phyloP scores from a whole-genome alignment of 2,329 filamentous ascomycete genomes.

The Clonostachys chloroleuca region DNA sequence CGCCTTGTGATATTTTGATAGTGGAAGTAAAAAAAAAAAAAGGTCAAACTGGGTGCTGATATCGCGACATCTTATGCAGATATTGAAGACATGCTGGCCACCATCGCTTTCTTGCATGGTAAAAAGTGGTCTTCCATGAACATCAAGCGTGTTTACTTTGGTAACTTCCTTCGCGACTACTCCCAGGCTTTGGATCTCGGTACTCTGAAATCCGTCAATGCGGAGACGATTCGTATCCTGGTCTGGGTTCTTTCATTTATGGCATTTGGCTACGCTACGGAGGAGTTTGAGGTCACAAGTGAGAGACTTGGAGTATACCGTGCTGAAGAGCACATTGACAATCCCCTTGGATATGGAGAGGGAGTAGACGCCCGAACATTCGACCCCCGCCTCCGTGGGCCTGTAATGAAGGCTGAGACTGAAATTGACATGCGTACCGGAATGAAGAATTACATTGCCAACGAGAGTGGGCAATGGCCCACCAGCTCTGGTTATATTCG shows the following conservation, averaged over 20 bases:
- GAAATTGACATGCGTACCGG: slow-evolving; percentile 72
- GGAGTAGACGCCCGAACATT: slow-evolving; percentile 78
- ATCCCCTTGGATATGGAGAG: slow-evolving; percentile 83
- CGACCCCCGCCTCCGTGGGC: slow-evolving; percentile 76
- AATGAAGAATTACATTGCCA: slow-evolving; percentile 99
- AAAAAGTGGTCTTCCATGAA: slow-evolving; percentile 83
- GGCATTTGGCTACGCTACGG: slow-evolving; percentile 80
- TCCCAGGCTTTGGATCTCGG: slow-evolving; percentile 80
- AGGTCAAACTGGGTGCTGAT: too few species aligned
- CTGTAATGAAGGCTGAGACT: slow-evolving; percentile 67
- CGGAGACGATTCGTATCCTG: slow-evolving; percentile 72
- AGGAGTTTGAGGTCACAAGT: slow-evolving; percentile 78
- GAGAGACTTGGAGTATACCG: slow-evolving; percentile 78
- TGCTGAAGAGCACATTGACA: slow-evolving; percentile 71
- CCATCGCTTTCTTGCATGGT: slow-evolving; percentile 69
- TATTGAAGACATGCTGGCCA: slow-evolving; percentile 79
- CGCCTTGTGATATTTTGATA: background rate
- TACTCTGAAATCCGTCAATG: slow-evolving; percentile 73
- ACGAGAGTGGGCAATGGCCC: slow-evolving; percentile 81
- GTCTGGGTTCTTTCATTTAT: slow-evolving; percentile 82
- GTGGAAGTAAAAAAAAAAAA: too few species aligned
- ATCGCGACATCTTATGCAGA: slow-evolving; percentile 32
- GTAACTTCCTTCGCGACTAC: slow-evolving; percentile 84
- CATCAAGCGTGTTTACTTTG: slow-evolving; percentile 76
- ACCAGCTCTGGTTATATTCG: slow-evolving; percentile 84